Evolutionary conservation across 768 basidiomycete genomes (phyloP).

Genomic region (Auricularia sp.): DNA sequence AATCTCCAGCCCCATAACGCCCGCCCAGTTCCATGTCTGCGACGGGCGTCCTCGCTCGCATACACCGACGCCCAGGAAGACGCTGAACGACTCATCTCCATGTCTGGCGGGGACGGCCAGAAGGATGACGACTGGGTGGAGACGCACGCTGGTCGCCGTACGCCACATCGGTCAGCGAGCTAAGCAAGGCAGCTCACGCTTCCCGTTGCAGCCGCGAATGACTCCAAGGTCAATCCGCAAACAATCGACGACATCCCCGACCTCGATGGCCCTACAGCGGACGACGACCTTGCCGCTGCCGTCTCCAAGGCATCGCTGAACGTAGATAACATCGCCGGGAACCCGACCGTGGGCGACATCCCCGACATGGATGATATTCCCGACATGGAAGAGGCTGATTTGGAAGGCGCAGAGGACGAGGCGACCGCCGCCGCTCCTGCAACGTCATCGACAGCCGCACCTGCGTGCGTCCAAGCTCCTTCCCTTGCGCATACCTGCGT

Average conservation of each 20-base stretch:
- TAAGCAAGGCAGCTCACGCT: not conserved
- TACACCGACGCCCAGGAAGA: conserved; percentile 97
- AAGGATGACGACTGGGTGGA: conserved; percentile 91
- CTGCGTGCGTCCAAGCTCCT: not conserved
- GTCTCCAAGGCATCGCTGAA: not conserved
- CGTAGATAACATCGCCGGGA: not conserved
- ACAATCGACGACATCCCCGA: conserved; percentile 84
- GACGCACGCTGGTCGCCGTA: conserved; percentile 75
- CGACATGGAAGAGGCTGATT: conserved; percentile 94
- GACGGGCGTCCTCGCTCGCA: conserved; percentile 82
- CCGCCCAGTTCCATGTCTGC: conserved; percentile 74
- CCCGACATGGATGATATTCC: conserved; percentile 96
- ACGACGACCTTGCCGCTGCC: not conserved
- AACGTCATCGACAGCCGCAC: conserved; percentile 30
- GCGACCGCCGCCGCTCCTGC: conserved; percentile 42
- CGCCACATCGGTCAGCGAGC: conserved; percentile 1
- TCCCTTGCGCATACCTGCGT: no score
- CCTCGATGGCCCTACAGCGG: conserved; percentile 40
- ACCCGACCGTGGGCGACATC: conserved; percentile 36
- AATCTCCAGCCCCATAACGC: not conserved
- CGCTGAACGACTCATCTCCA: conserved; percentile 81
- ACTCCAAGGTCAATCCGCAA: conserved; percentile 40
- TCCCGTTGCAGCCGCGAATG: conserved; percentile 21
- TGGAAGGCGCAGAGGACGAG: conserved; percentile 82
- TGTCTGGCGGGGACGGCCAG: conserved; percentile 41